Evolutionary conservation across 1,139 yeast species (phyloP), one percentile per base, ranked within the genome.

Genomic region (Yamadazyma epiphylla): DNA sequence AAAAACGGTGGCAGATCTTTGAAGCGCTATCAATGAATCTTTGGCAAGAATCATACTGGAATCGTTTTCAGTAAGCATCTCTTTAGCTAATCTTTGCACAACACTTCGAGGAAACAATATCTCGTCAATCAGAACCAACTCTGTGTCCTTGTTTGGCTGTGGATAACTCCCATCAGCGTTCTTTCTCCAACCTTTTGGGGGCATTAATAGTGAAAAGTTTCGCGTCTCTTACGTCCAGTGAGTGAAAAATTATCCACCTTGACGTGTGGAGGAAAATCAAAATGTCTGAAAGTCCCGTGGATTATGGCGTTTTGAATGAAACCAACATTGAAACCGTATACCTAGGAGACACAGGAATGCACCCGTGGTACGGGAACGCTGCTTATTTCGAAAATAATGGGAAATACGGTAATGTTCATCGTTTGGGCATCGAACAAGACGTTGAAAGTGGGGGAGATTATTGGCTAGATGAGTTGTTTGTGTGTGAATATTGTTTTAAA

Each of bases 281-380:
- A n/a, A n/a, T n/a, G 17, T 9, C 17, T 4, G 26, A 13, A 13
- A 20, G 15, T 13, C 28, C 23, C n/a, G 35, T 27, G 12, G 64
- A 69, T 27, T 82, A 82, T 46, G 94, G 89, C 9, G 68, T 77
- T 5, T 49, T 80, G 22, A 69, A 74, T 26, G 53, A 57, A 29
- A 70, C 84, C 16, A 87, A 86, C 55, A 78, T 87, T 26, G 56
- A 53, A n/a, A 55, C 69, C 23, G 84, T 87, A 5, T 72, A 70
- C 22, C 72, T 82, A 36, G 95, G 95, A 1, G 63, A 66, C 26
- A 70, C 67, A 43, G 73, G 74, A 41, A 79, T 86, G 40, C 71
- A 75, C 31, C 79, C 95, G 1, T 86, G 95, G 95, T 87, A 83
- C 52, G 94, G 94, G 1, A 82, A 83, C 46, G 75, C 85, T 4